These are phyloP conservation scores for Colletotrichum tamarilloi DNA, from an alignment of 2,329 filamentous ascomycete genomes.

Conservation along the genomic window DNA sequence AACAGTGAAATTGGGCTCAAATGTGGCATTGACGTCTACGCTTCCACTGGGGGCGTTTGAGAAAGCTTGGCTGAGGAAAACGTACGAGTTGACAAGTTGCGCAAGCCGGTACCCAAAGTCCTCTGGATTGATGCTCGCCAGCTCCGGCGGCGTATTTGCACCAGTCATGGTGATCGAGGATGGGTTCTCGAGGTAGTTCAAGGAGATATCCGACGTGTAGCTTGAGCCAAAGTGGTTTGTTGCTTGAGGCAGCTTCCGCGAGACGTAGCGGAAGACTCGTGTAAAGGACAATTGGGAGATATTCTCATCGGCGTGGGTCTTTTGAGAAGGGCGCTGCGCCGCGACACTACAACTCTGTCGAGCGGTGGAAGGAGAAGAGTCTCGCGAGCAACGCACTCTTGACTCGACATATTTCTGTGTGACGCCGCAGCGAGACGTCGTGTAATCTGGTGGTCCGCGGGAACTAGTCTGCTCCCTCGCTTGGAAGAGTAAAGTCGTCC, in stretches of 20 bases:
- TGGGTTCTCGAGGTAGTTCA: constrained; percentile 17
- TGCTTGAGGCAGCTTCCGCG: not conserved
- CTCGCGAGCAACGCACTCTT: constrained; percentile 9
- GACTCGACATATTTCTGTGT: constrained; percentile 25
- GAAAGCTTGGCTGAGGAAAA: constrained; percentile 14
- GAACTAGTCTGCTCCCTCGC: not conserved
- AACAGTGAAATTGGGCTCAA: constrained; percentile 10
- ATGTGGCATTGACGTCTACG: not conserved
- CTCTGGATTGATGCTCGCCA: not conserved
- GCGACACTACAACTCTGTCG: constrained; percentile 7
- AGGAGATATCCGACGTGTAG: constrained; percentile 1
- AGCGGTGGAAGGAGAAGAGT: not conserved
- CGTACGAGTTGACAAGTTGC: constrained; percentile 16
- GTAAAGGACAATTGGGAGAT: constrained; percentile 17
- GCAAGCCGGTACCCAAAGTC: constrained; percentile 5
- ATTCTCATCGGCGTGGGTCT: not conserved
- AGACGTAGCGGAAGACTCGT: not conserved
- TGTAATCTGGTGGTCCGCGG: not conserved
- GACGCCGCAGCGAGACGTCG: not conserved
- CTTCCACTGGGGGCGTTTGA: not conserved
- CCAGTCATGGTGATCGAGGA: not conserved
- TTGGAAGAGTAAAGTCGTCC: constrained; percentile 10
- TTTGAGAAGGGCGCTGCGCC: constrained; percentile 5
- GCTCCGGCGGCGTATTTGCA: too few species aligned
- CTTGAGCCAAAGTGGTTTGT: not conserved